Percentiles rank a stretch among this genome's conserved stretches.
These are phyloP conservation scores for Misopates orontium DNA, from an alignment of 257 asterid genomes.

Conservation along the genomic window DNA sequence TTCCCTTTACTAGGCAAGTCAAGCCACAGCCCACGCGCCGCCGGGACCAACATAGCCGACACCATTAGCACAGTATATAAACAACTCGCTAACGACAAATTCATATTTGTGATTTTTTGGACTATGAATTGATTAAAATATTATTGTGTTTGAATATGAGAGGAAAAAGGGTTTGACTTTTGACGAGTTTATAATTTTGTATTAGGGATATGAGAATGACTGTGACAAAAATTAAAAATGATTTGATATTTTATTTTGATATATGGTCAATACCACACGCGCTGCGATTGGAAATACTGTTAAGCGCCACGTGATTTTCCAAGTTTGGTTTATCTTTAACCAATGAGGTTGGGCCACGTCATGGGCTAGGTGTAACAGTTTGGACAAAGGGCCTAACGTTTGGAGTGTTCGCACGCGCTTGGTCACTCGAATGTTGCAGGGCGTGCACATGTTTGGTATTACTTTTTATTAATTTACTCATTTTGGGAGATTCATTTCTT, in stretches of 20 bases:
- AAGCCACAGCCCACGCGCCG: constrained; percentile 66
- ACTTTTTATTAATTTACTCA: too few species aligned
- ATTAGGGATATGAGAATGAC: too few species aligned
- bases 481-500: too few species aligned
- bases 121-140: not conserved
- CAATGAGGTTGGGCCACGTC: constrained; percentile 24
- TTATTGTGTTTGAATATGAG: not conserved
- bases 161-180: not conserved
- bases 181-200: not conserved
- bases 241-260: too few species aligned
- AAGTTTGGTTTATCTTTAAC: constrained; percentile 8
- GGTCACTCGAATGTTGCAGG: not conserved
- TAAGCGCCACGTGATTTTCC: constrained; percentile 43
- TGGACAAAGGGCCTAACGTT: not conserved
- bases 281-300: not conserved
- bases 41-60: constrained; percentile 41
- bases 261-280: constrained; percentile 33
- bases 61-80: constrained; percentile 31
- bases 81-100: constrained; percentile 30
- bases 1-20: constrained; percentile 67
- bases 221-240: too few species aligned
- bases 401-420: constrained; percentile 26
- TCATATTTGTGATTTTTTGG: constrained; percentile 19
- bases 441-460: too few species aligned
- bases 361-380: constrained; percentile 2